These are phyloP conservation scores for Astragalus membranaceus DNA, from an alignment of 306 rosid species.

Conservation along the genomic window DNA sequence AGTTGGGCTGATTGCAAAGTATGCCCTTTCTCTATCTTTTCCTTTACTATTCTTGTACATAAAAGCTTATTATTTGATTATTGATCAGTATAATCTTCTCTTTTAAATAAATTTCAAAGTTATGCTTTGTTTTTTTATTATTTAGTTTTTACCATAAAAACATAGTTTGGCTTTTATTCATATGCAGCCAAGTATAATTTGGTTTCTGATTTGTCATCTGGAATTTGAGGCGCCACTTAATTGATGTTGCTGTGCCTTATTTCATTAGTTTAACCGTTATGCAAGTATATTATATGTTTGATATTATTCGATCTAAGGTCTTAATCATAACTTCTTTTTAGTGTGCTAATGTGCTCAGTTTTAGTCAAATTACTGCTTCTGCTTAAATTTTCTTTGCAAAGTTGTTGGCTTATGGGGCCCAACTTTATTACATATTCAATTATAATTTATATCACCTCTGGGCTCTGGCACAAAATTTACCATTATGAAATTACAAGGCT, in stretches of 20 bases:
- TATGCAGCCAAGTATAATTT: background rate
- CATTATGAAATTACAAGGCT: background rate
- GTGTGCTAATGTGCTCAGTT: background rate
- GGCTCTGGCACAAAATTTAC: background rate
- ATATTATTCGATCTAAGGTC: background rate
- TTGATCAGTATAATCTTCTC: background rate
- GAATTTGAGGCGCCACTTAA: conserved; percentile 1
- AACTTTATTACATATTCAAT: background rate
- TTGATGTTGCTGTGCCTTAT: background rate
- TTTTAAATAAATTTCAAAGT: background rate
- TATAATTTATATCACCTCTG: background rate
- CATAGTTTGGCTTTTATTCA: background rate
- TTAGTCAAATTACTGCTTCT: background rate
- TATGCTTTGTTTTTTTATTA: background rate
- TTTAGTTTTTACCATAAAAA: background rate
- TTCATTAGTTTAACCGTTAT: background rate
- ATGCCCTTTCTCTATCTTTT: conserved; percentile 17
- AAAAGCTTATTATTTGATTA: background rate
- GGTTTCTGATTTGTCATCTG: conserved; percentile 15
- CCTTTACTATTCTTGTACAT: background rate
- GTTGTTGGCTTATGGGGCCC: background rate
- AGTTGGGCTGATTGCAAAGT: conserved; percentile 71
- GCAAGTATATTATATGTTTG: background rate
- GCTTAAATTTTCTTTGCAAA: background rate
- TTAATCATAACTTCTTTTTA: background rate